Evolutionary conservation across 371 early-diverging fungal genomes (phyloP).

Genomic region (Rhizopus delemar): DNA sequence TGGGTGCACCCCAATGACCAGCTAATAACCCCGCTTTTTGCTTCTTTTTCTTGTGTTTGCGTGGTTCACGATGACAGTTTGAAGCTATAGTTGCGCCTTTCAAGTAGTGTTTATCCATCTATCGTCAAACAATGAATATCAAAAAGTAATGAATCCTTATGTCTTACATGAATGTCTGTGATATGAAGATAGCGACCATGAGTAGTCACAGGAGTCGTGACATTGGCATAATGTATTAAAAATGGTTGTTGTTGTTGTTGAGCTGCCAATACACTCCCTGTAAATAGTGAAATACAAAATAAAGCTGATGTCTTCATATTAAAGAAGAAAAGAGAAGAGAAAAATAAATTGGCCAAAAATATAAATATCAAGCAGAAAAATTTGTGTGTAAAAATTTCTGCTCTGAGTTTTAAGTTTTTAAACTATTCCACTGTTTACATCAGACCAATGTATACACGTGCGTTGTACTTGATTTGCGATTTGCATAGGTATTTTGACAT

Average conservation of each 20-base stretch:
- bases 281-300: conserved; percentile 6
- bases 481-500: background rate
- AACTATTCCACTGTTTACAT: background rate
- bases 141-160: background rate
- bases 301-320: conserved; percentile 14
- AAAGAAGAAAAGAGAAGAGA: background rate
- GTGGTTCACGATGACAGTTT: conserved; percentile 55
- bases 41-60: conserved; percentile 26
- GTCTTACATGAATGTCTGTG: conserved; percentile 68
- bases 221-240: background rate
- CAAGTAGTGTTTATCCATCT: conserved; percentile 57
- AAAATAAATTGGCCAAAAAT: background rate
- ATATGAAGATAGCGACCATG: conserved; percentile 65
- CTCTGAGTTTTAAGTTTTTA: background rate
- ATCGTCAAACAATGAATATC: background rate
- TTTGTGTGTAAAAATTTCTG: conserved; percentile 1
- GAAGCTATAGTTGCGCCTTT: conserved; percentile 55
- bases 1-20: conserved; percentile 64
- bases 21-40: conserved; percentile 24
- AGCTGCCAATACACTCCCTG: background rate
- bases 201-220: background rate
- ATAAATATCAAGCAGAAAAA: background rate
- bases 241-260: conserved; percentile 20
- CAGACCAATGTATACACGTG: background rate
- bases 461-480: background rate